Conservation (phyloP, 257 asterid species). For the Solanum pimpinellifolium region DNA sequence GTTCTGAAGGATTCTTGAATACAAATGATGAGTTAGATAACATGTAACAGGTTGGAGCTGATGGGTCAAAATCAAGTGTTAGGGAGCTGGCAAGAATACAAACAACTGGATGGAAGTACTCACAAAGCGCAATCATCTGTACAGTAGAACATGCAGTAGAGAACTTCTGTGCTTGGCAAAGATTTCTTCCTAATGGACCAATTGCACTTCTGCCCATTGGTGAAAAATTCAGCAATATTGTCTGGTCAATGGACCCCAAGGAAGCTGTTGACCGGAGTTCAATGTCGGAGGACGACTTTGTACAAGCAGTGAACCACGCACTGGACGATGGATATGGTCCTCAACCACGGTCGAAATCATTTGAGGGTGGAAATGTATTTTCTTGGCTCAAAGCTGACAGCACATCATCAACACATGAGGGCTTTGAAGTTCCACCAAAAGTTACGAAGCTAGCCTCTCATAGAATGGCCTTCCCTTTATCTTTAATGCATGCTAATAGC, state of each 20-base stretch:
- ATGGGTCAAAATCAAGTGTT: conserved; percentile 88
- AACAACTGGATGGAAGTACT: conserved; percentile 89
- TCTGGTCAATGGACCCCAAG: conserved; percentile 91
- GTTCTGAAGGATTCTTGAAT: not conserved
- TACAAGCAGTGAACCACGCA: conserved; percentile 55
- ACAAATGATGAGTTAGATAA: not conserved
- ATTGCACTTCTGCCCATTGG: conserved; percentile 90
- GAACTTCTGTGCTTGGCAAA: conserved; percentile 83
- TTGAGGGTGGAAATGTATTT: conserved; percentile 19
- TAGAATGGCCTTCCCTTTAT: conserved; percentile 87
- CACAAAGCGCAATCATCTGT: conserved; percentile 86
- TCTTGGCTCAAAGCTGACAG: conserved; percentile 47
- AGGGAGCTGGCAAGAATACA: conserved; percentile 81
- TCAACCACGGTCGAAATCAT: conserved; percentile 43
- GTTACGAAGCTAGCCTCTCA: conserved; percentile 48
- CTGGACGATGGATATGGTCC: conserved; percentile 78
- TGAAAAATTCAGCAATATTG: conserved; percentile 79
- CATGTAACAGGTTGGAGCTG: conserved; percentile 76
- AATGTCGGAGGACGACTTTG: conserved; percentile 49
- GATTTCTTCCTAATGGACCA: conserved; percentile 83
- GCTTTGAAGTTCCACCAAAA: conserved; percentile 74
- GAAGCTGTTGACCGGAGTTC: conserved; percentile 56
- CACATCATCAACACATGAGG: conserved; percentile 43
- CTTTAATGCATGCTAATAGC: conserved; percentile 67
- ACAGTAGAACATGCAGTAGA: conserved; percentile 60